phyloP scores from a whole-genome alignment of 2,329 filamentous ascomycete genomes.

The Saccharata proteae region DNA sequence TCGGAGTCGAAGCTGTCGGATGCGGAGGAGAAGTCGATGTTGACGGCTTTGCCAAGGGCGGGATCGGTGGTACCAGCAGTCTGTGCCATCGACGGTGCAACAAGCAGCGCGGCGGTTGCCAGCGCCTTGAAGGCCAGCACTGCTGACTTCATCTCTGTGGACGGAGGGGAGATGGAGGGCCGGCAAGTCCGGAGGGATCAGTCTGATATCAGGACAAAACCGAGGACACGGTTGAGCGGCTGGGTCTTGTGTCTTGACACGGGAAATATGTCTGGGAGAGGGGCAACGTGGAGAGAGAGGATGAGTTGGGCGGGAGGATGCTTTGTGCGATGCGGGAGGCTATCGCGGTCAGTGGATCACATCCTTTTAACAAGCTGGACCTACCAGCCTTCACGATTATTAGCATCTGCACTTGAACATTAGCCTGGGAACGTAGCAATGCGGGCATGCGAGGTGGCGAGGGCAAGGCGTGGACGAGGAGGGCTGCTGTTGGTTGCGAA shows the following conservation, averaged over 20 bases:
- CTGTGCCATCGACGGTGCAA: conserved; percentile 32
- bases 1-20: conserved; percentile 68
- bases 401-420: neutral
- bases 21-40: conserved; percentile 66
- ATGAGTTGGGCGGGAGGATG: neutral
- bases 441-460: conserved; percentile 4
- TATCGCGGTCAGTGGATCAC: too few relatives aligned
- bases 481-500: conserved; percentile 3
- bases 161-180: conserved; percentile 4
- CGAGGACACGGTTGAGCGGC: neutral
- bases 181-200: neutral
- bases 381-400: neutral
- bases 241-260: too few relatives aligned
- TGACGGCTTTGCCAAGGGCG: conserved; percentile 70
- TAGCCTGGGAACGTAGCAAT: conserved; percentile 1
- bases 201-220: neutral
- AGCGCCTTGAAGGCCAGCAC: conserved; percentile 22
- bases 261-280: too few relatives aligned
- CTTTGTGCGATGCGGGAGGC: neutral
- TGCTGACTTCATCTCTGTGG: conserved; percentile 20
- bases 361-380: neutral
- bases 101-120: conserved; percentile 27
- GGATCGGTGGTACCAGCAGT: conserved; percentile 48
- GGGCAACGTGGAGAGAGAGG: neutral
- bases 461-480: neutral